Conservation (phyloP, 164 flowering plant genomes). For the Berberis thunbergii region DNA sequence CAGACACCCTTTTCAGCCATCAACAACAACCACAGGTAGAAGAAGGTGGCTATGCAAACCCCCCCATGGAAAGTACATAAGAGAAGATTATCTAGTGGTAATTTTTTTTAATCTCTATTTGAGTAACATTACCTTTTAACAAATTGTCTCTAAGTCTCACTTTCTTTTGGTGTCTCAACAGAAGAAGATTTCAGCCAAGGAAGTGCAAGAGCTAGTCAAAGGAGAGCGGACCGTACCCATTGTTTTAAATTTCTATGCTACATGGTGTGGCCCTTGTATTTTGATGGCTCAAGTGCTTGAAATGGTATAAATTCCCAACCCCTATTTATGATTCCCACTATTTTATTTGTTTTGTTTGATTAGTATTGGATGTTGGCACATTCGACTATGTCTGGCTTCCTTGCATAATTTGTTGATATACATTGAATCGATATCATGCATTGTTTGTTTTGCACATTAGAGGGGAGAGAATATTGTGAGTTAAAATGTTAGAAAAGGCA, state of each 20-base stretch:
- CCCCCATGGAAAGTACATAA: constrained; percentile 49
- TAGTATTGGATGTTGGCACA: too few species aligned
- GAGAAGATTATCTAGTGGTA: constrained; percentile 84
- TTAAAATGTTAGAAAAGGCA: too few species aligned
- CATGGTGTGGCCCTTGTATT: constrained; percentile 96
- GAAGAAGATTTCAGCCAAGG: constrained; percentile 58
- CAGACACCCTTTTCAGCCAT: constrained; percentile 15
- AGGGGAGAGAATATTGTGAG: too few species aligned
- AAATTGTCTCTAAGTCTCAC: neutral
- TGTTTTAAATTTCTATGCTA: constrained; percentile 80
- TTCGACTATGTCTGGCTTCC: too few species aligned
- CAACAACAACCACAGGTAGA: constrained; percentile 1
- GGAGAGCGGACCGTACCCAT: constrained; percentile 72
- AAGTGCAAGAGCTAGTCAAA: constrained; percentile 65
- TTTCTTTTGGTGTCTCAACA: constrained; percentile 14
- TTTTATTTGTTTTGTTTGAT: neutral
- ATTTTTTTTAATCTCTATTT: neutral
- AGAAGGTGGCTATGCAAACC: constrained; percentile 54
- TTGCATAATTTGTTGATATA: too few species aligned
- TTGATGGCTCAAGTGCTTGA: constrained; percentile 95
- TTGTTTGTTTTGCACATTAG: too few species aligned
- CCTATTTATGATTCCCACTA: neutral
- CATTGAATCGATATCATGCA: too few species aligned
- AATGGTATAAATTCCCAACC: constrained; percentile 39
- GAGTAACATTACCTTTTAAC: neutral